Evolutionary conservation across 805 yeast genomes (phyloP).

Genomic region (Ogataea polymorpha): DNA sequence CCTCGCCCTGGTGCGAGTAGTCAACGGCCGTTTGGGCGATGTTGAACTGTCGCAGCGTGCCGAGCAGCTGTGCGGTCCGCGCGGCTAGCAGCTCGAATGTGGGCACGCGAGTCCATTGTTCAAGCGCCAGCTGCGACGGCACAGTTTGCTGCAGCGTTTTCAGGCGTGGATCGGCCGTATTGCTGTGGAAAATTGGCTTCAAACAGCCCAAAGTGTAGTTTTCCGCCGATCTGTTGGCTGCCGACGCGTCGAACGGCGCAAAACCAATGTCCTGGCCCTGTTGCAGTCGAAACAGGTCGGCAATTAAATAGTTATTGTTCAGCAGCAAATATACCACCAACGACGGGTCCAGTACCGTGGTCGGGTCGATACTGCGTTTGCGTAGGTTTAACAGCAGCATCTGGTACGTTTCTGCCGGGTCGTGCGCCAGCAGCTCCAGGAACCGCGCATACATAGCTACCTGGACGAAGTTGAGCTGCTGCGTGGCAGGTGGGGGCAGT

Average conservation of each 20-base stretch:
- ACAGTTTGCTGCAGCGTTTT: conserved; percentile 5
- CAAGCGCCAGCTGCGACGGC: conserved; percentile 16
- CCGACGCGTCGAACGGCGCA: conserved; percentile 36
- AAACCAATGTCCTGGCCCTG: conserved; percentile 45
- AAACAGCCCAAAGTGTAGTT: conserved; percentile 3
- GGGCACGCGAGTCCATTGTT: conserved; percentile 50
- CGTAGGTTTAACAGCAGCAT: conserved; percentile 45
- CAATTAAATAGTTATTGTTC: conserved; percentile 34
- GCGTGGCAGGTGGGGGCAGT: conserved; percentile 52
- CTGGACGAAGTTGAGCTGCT: conserved; percentile 53
- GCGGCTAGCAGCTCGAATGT: conserved; percentile 57
- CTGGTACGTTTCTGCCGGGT: conserved; percentile 35
- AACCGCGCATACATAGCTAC: conserved; percentile 56
- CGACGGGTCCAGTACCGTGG: conserved; percentile 44
- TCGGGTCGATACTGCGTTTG: conserved; percentile 46
- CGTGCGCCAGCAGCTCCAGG: conserved; percentile 36
- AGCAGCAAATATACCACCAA: conserved; percentile 38
- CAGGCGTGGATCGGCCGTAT: conserved; percentile 5
- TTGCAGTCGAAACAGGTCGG: conserved; percentile 45
- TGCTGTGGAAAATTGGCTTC: neutral
- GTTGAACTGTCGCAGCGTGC: conserved; percentile 18
- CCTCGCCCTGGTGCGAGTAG: conserved; percentile 45
- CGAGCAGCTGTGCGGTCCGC: conserved; percentile 45
- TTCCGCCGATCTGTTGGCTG: conserved; percentile 2
- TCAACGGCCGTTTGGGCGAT: conserved; percentile 43